Conservation (phyloP, 2,329 filamentous ascomycete species). For the Verticillium klebahnii region DNA sequence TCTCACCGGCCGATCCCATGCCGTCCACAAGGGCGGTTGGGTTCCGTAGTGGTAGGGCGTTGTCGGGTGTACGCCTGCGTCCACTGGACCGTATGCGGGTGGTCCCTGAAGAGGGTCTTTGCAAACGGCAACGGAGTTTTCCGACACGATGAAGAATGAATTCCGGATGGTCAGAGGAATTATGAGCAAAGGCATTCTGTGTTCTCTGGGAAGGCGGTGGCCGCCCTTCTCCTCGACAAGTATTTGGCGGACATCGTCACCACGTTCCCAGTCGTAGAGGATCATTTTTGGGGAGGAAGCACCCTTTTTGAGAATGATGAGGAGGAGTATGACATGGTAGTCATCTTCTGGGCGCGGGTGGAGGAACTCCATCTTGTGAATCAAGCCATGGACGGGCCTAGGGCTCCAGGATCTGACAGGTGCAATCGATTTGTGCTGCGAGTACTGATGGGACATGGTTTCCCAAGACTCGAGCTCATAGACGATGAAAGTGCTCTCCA, state of each 20-base stretch:
- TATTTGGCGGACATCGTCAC: slow-evolving; percentile 39
- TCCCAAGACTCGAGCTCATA: slow-evolving; percentile 61
- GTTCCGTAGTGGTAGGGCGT: slow-evolving; percentile 43
- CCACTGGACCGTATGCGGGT: slow-evolving; percentile 41
- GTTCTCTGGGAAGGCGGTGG: slow-evolving; percentile 43
- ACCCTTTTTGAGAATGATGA: slow-evolving; percentile 50
- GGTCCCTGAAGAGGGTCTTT: slow-evolving; percentile 48
- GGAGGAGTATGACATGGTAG: slow-evolving; percentile 69
- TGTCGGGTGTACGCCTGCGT: slow-evolving; percentile 31
- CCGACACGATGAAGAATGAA: slow-evolving; percentile 65
- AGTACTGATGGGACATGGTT: slow-evolving; percentile 46
- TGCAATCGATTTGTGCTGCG: slow-evolving; percentile 36
- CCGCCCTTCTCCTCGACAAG: slow-evolving; percentile 44
- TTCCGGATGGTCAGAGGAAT: slow-evolving; percentile 68
- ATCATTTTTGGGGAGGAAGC: slow-evolving; percentile 42
- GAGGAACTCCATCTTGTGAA: slow-evolving; percentile 84
- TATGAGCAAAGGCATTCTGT: slow-evolving; percentile 61
- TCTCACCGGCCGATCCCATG: slow-evolving; percentile 77
- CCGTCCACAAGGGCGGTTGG: slow-evolving; percentile 64
- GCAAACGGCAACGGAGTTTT: slow-evolving; percentile 52
- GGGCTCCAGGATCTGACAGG: slow-evolving; percentile 50
- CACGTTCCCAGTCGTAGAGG: slow-evolving; percentile 57
- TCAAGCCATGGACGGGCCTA: slow-evolving; percentile 60
- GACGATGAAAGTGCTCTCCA: slow-evolving; percentile 66
- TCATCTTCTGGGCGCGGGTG: slow-evolving; percentile 63